phyloP scores from a whole-genome alignment of 805 yeast species.

The Pichia kluyveri region DNA sequence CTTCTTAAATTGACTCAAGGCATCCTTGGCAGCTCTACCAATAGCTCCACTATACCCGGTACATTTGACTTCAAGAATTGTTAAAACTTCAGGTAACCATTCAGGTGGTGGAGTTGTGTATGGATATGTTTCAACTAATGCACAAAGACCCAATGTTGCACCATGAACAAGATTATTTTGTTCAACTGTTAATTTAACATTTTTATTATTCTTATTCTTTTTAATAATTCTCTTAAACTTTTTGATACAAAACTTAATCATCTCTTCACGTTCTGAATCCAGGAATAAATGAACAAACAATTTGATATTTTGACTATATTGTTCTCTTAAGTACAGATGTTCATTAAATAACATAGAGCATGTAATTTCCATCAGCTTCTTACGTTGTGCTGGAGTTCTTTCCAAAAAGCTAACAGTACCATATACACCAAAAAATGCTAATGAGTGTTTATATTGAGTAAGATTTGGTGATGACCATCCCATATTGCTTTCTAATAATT shows the following conservation, averaged over 20 bases:
- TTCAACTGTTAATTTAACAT: constrained; percentile 29
- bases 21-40: constrained; percentile 77
- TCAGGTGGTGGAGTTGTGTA: constrained; percentile 83
- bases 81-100: constrained; percentile 76
- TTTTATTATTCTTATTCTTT: constrained; percentile 21
- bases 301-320: constrained; percentile 66
- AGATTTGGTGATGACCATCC: constrained; percentile 32
- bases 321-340: constrained; percentile 67
- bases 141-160: constrained; percentile 81
- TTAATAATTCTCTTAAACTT: constrained; percentile 35
- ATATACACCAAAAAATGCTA: constrained; percentile 63
- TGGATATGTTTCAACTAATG: constrained; percentile 83
- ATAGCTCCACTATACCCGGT: constrained; percentile 66
- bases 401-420: constrained; percentile 60
- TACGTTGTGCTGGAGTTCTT: constrained; percentile 39
- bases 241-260: constrained; percentile 34
- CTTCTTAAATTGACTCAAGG: constrained; percentile 78
- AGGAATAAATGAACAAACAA: constrained; percentile 65
- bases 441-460: constrained; percentile 56
- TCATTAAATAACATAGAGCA: constrained; percentile 46
- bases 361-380: constrained; percentile 41
- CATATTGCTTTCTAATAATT: constrained; percentile 33
- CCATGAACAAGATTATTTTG: constrained; percentile 59
- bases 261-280: constrained; percentile 34
- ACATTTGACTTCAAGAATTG: constrained; percentile 61